These are phyloP conservation scores for Tulasnella calospora DNA, from an alignment of 768 basidiomycete genomes.

Conservation along the genomic window DNA sequence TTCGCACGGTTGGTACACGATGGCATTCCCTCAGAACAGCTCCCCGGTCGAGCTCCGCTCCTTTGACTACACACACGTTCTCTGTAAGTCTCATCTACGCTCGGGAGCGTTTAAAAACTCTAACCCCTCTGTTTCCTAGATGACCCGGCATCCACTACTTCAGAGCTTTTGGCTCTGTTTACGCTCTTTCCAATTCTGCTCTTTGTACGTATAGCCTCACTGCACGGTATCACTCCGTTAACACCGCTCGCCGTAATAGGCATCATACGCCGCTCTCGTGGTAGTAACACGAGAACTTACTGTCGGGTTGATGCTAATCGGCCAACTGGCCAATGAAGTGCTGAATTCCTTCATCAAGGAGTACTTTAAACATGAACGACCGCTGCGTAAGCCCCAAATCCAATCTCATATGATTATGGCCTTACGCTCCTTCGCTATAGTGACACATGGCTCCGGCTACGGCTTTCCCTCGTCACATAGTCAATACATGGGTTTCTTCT, in stretches of 20 bases:
- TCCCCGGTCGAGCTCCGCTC: constrained; percentile 36
- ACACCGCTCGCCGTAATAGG: constrained; percentile 44
- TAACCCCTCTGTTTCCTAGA: constrained; percentile 40
- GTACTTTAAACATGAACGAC: constrained; percentile 61
- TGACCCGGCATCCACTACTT: constrained; percentile 55
- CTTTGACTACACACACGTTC: constrained; percentile 62
- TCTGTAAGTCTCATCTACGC: constrained; percentile 44
- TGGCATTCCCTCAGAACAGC: not conserved
- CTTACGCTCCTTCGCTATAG: constrained; percentile 35
- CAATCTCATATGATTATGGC: not conserved
- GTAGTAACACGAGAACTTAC: constrained; percentile 72
- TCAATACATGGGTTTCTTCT: constrained; percentile 87
- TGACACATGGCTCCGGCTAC: constrained; percentile 62
- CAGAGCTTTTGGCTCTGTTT: constrained; percentile 55
- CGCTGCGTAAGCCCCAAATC: constrained; percentile 44
- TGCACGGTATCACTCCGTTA: not conserved
- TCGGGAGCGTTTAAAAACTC: not conserved
- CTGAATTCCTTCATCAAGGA: constrained; percentile 68
- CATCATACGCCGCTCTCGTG: constrained; percentile 70
- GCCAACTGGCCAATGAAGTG: constrained; percentile 66
- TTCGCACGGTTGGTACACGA: constrained; percentile 1
- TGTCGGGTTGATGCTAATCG: constrained; percentile 79
- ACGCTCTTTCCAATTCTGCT: constrained; percentile 66
- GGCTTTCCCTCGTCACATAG: constrained; percentile 87
- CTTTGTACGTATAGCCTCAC: constrained; percentile 49